Percentiles rank a stretch among this genome's conserved stretches.
Conservation (phyloP, 495 filamentous ascomycete species). For the Tuber umbilicatum region DNA sequence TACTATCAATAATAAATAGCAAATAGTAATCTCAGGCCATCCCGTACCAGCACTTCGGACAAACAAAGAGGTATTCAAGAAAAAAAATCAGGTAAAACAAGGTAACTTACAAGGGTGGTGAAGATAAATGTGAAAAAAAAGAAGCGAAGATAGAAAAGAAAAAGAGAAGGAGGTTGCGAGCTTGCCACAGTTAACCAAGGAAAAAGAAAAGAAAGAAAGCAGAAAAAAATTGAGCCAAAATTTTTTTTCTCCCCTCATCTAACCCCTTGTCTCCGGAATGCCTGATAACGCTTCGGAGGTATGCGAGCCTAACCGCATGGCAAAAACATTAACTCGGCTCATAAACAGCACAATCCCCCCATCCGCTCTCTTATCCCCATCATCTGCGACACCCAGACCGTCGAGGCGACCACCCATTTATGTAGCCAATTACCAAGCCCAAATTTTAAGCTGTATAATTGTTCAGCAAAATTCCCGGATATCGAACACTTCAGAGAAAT, state of each 20-base stretch:
- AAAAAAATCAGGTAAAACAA: background rate
- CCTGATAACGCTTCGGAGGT: background rate
- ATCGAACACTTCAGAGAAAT: conserved; percentile 8
- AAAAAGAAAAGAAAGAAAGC: background rate
- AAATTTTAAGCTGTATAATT: conserved; percentile 37
- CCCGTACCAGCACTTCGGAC: background rate
- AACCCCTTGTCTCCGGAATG: background rate
- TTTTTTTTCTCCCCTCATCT: background rate
- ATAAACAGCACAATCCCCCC: background rate
- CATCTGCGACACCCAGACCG: conserved; percentile 23
- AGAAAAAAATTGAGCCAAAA: background rate
- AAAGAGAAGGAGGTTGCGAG: background rate
- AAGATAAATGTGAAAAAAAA: background rate
- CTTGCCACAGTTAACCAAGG: background rate
- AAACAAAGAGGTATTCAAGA: conserved; percentile 34
- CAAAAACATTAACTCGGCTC: background rate
- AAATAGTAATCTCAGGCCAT: background rate
- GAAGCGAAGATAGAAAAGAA: background rate
- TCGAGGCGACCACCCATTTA: conserved; percentile 1
- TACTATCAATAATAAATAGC: background rate
- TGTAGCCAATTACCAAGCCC: conserved; percentile 33
- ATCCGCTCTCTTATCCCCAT: conserved; percentile 15
- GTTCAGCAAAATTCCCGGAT: conserved; percentile 4
- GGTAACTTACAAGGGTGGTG: conserved; percentile 1
- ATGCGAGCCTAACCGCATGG: background rate